Percentiles rank a stretch among this genome's conserved stretches.
These are phyloP conservation scores for Panaeolus cyanescens DNA, from an alignment of 768 basidiomycete genomes.

Conservation along the genomic window DNA sequence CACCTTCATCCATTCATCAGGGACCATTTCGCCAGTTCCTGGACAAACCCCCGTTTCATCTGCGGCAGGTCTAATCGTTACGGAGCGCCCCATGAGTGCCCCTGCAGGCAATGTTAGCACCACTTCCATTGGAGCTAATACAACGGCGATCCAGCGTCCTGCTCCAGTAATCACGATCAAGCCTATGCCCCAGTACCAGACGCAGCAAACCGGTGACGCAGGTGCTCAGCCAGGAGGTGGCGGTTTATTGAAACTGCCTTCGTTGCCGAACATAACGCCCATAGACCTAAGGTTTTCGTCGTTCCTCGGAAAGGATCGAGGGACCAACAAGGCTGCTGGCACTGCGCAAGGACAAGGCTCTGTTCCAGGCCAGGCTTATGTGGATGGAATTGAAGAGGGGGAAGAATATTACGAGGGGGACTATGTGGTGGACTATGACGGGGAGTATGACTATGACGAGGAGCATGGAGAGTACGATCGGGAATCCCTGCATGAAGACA, in stretches of 20 bases:
- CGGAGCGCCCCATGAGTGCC: neutral
- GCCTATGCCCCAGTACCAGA: constrained; percentile 3
- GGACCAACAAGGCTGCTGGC: constrained; percentile 14
- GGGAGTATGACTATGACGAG: constrained; percentile 19
- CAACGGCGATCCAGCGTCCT: constrained; percentile 18
- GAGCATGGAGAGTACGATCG: constrained; percentile 38
- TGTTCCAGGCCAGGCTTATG: constrained; percentile 19
- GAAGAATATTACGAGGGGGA: constrained; percentile 24
- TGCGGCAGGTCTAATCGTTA: neutral
- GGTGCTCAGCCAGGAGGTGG: neutral
- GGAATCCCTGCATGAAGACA: constrained; percentile 55
- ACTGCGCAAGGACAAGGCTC: constrained; percentile 38
- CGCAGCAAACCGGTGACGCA: constrained; percentile 4
- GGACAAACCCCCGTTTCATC: constrained; percentile 11
- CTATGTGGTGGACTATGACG: constrained; percentile 13
- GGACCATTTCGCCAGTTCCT: neutral
- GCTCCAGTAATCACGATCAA: constrained; percentile 13
- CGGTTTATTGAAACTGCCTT: constrained; percentile 17
- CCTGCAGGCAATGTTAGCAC: no score
- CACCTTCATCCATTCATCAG: constrained; percentile 7
- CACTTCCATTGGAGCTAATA: neutral
- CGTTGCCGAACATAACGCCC: constrained; percentile 55
- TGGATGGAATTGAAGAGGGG: constrained; percentile 28
- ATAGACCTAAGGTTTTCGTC: constrained; percentile 61
- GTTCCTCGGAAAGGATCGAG: constrained; percentile 29